Base-by-base conservation (phyloP, 169 alveolate genomes). In the Plasmodium chabaudi region DNA sequence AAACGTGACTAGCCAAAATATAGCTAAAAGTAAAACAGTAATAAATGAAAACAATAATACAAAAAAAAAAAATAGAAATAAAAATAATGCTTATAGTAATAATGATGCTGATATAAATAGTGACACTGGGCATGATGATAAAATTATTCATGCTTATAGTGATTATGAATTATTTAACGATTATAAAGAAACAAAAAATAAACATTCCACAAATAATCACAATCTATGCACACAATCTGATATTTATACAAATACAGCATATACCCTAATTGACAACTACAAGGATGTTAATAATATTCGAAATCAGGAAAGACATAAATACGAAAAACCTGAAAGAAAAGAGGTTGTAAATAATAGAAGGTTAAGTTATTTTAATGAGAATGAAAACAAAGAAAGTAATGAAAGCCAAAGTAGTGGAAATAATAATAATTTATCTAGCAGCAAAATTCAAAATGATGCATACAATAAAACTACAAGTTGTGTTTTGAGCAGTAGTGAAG, bases 91-190 rank as follows among this genome's bases (percentile, higher is more conserved):
- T 3, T 10, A 57, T 27, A 72, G 72, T 51, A 71, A 57, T 72
- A 39, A 17, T 17, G 72, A 72, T 34, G 7, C 4, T 34, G 42
- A 34, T 5, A 34, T 34, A 34, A 34, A 5, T 34, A 34, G 42
- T 34, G 42, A 34, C 7, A 34, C 42, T 34, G 42, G 42, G 4
- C 0, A 3, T 34, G 42, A 34, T 3, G 42, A 34, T 34, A 42
- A 46, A 13, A 6, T 9, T n/a, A 56, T 64, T 23, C 55, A 72
- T 13, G 71, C 87, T 9, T 10, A 57, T 27, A 72, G 87, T 51
- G 87, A 57, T 72, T 72, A 17, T 17, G 87, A 72, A 47, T 12
- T 72, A 27, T 27, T 59, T 21, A 63, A 63, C 19, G 67, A 17
- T 5, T 13, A 61, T 42, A 47, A 56, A 21, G 72, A 21, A 56